Evolutionary conservation across 768 basidiomycete species (phyloP), one percentile per base, ranked within the genome.

Genomic region (Leccinum sublutescens): DNA sequence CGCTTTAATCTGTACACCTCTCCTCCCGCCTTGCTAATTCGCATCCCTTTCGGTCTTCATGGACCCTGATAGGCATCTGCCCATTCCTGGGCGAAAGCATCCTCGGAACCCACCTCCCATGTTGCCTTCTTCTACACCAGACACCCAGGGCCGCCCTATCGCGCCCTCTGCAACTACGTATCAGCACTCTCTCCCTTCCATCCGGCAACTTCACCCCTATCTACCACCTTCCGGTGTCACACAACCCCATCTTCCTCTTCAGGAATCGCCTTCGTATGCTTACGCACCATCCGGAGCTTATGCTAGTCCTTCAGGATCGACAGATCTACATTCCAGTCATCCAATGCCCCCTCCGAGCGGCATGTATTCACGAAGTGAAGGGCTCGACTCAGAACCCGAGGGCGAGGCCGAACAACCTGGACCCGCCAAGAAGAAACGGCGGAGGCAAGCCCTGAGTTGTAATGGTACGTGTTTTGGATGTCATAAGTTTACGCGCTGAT

Each of bases 371-470:
- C 73, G 74, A 38, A 62, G 76, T 48, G 76, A 77, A 55, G 74
- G 65, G 11, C 74, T 74, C 27, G 86, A 86, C 19, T 85, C 85
- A 33, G 87, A 88, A 52, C 74, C 68, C 12, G 87, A 89, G 47
- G 82, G 80, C 23, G 76, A 79, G 47, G 73, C 78, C 10, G 80
- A 80, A 49, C 70, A 72, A 12, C 81, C 79, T 52, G 80, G 80
- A 45, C 89, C 85, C 15, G 85, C 85, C 15, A 92, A 91, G 80
- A 91, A 91, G 82, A 93, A 91, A 74, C 78, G 91, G 54, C 80
- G 91, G 54, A 77, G 91, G 49, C 90, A 93, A 70, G 90, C 91
- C 40, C 75, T 93, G 64, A 93, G 90, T 69, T 93, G 91, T 73
- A 93, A 90, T 55, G 90, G 90, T 91, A 71, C 76, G 81, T 76